Conservation (phyloP, 176 grass and related monocot species). For the Ananas comosus region DNA sequence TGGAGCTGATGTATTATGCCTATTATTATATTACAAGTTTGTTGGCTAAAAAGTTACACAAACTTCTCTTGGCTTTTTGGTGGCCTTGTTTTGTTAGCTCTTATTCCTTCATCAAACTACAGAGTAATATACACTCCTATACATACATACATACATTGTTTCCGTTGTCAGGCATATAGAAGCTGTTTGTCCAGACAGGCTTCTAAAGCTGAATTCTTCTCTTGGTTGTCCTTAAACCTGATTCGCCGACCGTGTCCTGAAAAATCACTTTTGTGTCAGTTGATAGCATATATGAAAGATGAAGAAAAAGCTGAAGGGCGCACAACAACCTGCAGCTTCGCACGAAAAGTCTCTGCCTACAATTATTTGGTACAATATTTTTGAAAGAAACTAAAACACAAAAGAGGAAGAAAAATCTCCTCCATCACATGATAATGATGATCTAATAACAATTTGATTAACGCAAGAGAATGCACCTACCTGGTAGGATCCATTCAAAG, state of each 20-base stretch:
- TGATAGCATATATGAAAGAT: not conserved
- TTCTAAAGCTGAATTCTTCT: conserved; percentile 35
- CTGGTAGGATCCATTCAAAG: conserved; percentile 68
- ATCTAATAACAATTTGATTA: not conserved
- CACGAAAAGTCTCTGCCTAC: not conserved
- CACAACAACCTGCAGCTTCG: not conserved
- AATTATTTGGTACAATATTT: not conserved
- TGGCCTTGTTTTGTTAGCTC: not conserved
- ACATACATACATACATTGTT: not conserved
- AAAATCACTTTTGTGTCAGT: not conserved
- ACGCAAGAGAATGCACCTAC: conserved; percentile 22
- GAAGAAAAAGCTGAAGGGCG: not conserved
- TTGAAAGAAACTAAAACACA: not conserved
- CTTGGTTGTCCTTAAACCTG: conserved; percentile 19
- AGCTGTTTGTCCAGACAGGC: conserved; percentile 20
- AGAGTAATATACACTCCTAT: not conserved
- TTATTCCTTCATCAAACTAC: not conserved
- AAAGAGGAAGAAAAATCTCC: not conserved
- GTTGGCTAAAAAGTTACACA: too few species aligned
- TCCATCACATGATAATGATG: not conserved
- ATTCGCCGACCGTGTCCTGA: conserved; percentile 38
- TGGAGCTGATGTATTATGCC: too few species aligned
- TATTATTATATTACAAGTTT: too few species aligned
- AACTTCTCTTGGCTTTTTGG: not conserved
- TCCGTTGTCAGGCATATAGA: not conserved